phyloP scores from a whole-genome alignment of 106 monocot genomes.

The Dioscorea zingiberensis region DNA sequence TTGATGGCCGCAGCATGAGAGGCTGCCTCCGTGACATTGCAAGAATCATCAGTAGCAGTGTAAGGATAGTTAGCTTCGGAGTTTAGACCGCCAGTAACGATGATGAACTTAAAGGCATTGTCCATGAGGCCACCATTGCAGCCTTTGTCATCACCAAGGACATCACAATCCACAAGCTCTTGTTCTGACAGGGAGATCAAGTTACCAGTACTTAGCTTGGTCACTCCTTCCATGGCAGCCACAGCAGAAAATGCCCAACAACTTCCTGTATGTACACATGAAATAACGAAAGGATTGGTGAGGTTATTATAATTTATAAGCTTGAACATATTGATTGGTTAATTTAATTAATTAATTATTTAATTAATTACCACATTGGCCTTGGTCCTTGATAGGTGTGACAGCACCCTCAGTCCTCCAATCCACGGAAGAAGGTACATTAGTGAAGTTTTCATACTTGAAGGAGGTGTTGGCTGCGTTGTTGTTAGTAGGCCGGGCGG shows the following conservation, averaged over 20 bases:
- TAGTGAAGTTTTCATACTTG: background rate
- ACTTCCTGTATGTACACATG: background rate
- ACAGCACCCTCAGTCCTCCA: constrained; percentile 11
- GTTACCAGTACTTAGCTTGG: background rate
- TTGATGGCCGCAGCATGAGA: background rate
- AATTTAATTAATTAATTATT: too few relatives aligned
- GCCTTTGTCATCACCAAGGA: background rate
- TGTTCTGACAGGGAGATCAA: constrained; percentile 4
- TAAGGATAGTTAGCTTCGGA: background rate
- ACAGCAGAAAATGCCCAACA: constrained; percentile 8
- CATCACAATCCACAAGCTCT: constrained; percentile 6
- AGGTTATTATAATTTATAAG: too few relatives aligned
- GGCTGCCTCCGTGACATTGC: background rate
- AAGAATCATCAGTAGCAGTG: too few relatives aligned
- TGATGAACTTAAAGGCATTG: background rate
- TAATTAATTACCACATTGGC: constrained; percentile 8
- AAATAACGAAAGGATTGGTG: too few relatives aligned
- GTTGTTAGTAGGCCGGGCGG: too few relatives aligned
- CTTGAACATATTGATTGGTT: too few relatives aligned
- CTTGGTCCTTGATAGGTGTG: constrained; percentile 14
- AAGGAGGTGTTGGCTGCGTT: too few relatives aligned
- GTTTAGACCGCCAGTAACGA: background rate
- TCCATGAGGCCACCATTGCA: background rate
- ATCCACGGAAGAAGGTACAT: background rate
- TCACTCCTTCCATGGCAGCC: constrained; percentile 1